Evolutionary conservation across 179 eudicot species (phyloP).

Genomic region (Pouteria campechiana): DNA sequence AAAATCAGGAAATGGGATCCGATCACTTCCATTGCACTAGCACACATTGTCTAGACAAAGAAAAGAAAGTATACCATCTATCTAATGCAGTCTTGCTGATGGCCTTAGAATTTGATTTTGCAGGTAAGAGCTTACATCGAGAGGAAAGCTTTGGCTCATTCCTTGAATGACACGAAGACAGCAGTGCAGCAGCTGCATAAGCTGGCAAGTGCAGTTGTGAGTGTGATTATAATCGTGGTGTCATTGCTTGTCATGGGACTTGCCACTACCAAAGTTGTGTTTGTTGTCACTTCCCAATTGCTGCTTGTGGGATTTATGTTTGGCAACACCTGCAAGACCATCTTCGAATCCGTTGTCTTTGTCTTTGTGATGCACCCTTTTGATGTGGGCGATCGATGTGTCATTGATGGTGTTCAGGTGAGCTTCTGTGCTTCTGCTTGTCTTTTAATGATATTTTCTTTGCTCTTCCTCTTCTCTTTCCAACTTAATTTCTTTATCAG

Average conservation of each 20-base stretch:
- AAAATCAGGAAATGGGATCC: no score
- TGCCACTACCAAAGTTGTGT: constrained; percentile 41
- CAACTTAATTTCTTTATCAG: not conserved
- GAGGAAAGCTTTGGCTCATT: constrained; percentile 52
- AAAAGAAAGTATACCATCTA: no score
- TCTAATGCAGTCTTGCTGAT: no score
- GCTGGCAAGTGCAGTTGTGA: constrained; percentile 40
- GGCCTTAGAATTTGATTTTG: no score
- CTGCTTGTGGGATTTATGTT: constrained; percentile 55
- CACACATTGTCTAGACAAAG: no score
- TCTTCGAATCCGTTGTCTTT: constrained; percentile 64
- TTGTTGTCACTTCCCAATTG: constrained; percentile 42
- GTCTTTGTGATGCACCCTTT: constrained; percentile 77
- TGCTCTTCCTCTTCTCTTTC: no score
- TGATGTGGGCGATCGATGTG: constrained; percentile 73
- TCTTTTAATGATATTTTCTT: no score
- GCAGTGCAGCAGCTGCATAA: constrained; percentile 72
- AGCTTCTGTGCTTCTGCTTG: not conserved
- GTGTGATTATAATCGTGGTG: constrained; percentile 36
- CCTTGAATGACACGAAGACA: constrained; percentile 71
- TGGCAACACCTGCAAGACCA: constrained; percentile 58
- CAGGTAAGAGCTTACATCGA: constrained; percentile 60
- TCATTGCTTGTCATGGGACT: constrained; percentile 42
- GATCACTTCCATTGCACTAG: no score
- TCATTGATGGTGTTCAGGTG: constrained; percentile 66